Evolutionary conservation across 768 basidiomycete species (phyloP), one percentile per base, ranked within the genome.

Genomic region (Pleurotus salmoneostramineus): DNA sequence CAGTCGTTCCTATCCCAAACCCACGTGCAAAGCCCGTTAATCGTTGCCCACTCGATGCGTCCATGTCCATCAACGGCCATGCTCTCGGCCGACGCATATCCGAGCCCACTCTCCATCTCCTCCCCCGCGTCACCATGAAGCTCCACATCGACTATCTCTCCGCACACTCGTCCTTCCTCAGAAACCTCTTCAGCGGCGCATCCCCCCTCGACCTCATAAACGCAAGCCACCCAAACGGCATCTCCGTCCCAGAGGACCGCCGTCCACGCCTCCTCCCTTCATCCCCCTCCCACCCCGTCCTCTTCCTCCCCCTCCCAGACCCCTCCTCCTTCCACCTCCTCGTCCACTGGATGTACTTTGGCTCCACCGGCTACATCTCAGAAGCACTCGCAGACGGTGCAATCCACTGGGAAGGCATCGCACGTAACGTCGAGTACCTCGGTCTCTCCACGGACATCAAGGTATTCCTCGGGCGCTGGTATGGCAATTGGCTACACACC

Each of bases 401-500:
- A 52, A 78, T 93, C 46, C 82, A 83, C 48, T 95, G 93, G 93
- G 89, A 94, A 64, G 91, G 91, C 32, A 76, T 95, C 60, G 91
- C 91, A 15, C 84, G 88, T 59, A 96, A 95, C 69, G 92, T 89
- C 67, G 93, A 95, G 67, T 95, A 92, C 66, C 85, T 96, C 50
- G 88, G 85, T 15, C 79, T 95, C 60, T 77, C 83, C 54, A 73
- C 83, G 14, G 86, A 89, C 45, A 84, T 95, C 70, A 93, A 91
- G 68, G 71, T 85, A 12, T 89, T 89, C 66, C 76, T 94, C 49
- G 84, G 87, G 0, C 78, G 76, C 57, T 95, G 89, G 88, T 92
- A 89, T 70, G 74, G 80, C 55, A 74, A 77, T 31, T 88, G 88
- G 87, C 66, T 83, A 45, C 73, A 81, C 51, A 71, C 77, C 1